A percentile compares a stretch with the other conserved stretches of the same genome.
phyloP scores from a whole-genome alignment of 441 rosid species.

The Bruguiera hainesii region DNA sequence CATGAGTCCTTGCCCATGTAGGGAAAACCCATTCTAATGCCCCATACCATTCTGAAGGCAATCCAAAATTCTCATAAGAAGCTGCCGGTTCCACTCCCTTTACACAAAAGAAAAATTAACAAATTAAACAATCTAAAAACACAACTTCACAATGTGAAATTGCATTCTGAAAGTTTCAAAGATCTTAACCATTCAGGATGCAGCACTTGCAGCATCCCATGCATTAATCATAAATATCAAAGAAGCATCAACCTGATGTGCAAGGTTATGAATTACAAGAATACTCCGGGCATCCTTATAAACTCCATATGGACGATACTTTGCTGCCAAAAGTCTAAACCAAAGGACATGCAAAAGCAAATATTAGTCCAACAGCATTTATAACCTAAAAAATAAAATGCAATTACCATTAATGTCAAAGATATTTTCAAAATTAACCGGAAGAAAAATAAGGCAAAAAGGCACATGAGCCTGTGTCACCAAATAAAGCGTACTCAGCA shows the following conservation, averaged over 20 bases:
- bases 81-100: conserved; percentile 97
- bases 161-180: not conserved
- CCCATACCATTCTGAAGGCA: conserved; percentile 86
- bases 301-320: conserved; percentile 80
- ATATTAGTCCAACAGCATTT: not conserved
- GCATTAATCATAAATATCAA: conserved; percentile 6
- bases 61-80: conserved; percentile 64
- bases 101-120: conserved; percentile 14
- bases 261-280: conserved; percentile 85
- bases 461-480: not conserved
- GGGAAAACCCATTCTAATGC: conserved; percentile 97
- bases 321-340: conserved; percentile 86
- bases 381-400: not conserved
- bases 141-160: conserved; percentile 1
- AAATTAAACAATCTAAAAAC: conserved; percentile 1
- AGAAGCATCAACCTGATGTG: conserved; percentile 71
- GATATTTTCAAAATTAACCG: not conserved
- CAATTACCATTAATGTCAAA: not conserved
- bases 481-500: not conserved
- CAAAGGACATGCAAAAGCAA: conserved; percentile 16
- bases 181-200: not conserved
- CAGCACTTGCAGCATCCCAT: not conserved
- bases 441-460: not conserved
- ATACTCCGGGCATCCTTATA: conserved; percentile 84
- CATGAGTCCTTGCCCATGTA: conserved; percentile 95